Evolutionary conservation across 2,329 filamentous ascomycete genomes (phyloP).

Genomic region (Ramularia collo-cygni): DNA sequence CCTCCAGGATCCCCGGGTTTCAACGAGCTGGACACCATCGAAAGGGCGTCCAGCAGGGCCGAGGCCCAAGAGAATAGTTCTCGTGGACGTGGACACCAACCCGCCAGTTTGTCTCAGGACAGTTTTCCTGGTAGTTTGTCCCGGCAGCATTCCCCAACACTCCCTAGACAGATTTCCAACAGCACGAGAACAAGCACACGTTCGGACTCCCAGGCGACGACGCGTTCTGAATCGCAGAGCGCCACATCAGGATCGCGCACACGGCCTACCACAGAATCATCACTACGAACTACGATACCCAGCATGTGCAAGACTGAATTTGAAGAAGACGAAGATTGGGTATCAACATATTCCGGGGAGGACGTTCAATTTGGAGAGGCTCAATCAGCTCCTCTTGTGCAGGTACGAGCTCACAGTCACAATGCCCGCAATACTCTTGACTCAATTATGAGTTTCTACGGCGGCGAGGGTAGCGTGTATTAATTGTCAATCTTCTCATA

Average conservation of each 20-base stretch:
- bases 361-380: slow-evolving; percentile 19
- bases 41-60: slow-evolving; percentile 4
- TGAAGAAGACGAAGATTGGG: slow-evolving; percentile 20
- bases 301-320: slow-evolving; percentile 20
- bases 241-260: slow-evolving; percentile 1
- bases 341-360: slow-evolving; percentile 23
- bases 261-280: slow-evolving; percentile 6
- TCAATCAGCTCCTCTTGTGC: slow-evolving; percentile 20
- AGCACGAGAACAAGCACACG: neutral
- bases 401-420: slow-evolving; percentile 19
- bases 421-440: slow-evolving; percentile 20
- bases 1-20: slow-evolving; percentile 7
- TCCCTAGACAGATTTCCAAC: neutral
- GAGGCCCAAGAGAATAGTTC: too few species aligned
- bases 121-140: too few species aligned
- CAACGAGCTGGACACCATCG: slow-evolving; percentile 14
- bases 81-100: too few species aligned
- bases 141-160: neutral
- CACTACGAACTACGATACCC: slow-evolving; percentile 13
- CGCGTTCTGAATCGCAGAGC: too few species aligned
- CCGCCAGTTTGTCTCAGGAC: too few species aligned
- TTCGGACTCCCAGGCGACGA: neutral
- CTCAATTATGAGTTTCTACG: slow-evolving; percentile 23
- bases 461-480: slow-evolving; percentile 12
- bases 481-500: slow-evolving; percentile 9